These are phyloP conservation scores for Psidium friedrichsthalianum DNA, from an alignment of 345 rosid genomes.

Conservation along the genomic window DNA sequence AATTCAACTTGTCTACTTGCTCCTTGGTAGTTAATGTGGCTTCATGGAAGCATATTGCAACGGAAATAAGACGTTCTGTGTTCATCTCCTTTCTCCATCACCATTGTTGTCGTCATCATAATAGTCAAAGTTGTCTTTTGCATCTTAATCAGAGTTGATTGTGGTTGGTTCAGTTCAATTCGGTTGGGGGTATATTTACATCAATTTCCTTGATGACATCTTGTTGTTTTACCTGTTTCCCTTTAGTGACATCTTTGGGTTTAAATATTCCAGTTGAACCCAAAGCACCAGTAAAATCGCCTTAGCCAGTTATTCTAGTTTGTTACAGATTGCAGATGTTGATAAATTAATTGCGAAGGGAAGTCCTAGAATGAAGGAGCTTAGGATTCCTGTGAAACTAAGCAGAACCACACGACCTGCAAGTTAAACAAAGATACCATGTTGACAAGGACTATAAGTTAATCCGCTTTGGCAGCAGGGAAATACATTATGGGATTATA, in stretches of 20 bases:
- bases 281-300: neutral
- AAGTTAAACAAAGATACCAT: neutral
- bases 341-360: neutral
- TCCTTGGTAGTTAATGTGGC: neutral
- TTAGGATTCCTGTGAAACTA: neutral
- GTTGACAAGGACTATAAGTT: neutral
- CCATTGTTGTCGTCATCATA: neutral
- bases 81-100: neutral
- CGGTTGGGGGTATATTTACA: neutral
- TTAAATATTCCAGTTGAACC: neutral
- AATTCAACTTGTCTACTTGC: neutral
- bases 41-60: neutral
- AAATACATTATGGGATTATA: neutral
- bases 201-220: neutral
- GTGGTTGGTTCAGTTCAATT: neutral
- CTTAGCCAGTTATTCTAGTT: neutral
- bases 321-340: neutral
- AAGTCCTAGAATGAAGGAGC: neutral
- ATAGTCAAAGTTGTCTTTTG: neutral
- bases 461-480: neutral
- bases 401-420: neutral
- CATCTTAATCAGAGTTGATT: neutral
- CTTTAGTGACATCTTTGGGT: neutral
- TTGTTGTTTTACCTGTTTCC: neutral
- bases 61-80: neutral